phyloP scores from a whole-genome alignment of 208 protist species.

The Leishmania aethiopica region DNA sequence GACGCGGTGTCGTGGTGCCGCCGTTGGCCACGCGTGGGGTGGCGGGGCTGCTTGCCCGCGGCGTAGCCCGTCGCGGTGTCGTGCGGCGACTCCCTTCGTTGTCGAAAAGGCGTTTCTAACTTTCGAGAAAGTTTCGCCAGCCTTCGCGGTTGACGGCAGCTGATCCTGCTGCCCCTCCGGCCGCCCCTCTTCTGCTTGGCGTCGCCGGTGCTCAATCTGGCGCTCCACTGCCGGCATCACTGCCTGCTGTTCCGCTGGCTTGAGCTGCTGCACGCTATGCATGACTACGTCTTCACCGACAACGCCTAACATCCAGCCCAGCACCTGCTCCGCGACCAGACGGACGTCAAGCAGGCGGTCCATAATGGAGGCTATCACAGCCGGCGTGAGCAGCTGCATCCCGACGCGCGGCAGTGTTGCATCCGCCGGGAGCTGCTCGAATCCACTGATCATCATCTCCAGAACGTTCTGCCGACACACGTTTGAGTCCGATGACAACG shows the following conservation, averaged over 20 bases:
- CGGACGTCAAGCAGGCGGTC: constrained; percentile 86
- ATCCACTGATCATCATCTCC: constrained; percentile 72
- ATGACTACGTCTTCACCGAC: constrained; percentile 69
- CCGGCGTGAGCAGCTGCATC: constrained; percentile 54
- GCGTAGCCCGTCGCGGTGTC: constrained; percentile 11
- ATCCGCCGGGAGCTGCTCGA: constrained; percentile 50
- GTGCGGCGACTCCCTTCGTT: constrained; percentile 27
- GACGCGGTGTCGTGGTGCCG: constrained; percentile 18
- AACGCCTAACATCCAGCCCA: constrained; percentile 66
- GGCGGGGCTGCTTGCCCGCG: not conserved
- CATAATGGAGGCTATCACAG: constrained; percentile 72
- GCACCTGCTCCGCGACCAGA: constrained; percentile 69
- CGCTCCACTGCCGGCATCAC: constrained; percentile 75
- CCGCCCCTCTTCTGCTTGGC: not conserved
- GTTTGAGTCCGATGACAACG: constrained; percentile 79
- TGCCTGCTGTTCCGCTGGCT: constrained; percentile 79
- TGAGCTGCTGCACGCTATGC: constrained; percentile 57
- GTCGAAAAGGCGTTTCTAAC: constrained; percentile 11
- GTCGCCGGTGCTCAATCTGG: constrained; percentile 49
- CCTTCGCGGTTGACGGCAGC: not conserved
- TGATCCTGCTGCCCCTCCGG: constrained; percentile 5
- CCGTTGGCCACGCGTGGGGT: not conserved
- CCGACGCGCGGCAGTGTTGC: constrained; percentile 44
- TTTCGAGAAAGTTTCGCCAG: not conserved
- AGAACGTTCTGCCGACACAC: constrained; percentile 72